Evolutionary conservation across 495 filamentous ascomycete genomes (phyloP).

Genomic region (Monascus purpureus): DNA sequence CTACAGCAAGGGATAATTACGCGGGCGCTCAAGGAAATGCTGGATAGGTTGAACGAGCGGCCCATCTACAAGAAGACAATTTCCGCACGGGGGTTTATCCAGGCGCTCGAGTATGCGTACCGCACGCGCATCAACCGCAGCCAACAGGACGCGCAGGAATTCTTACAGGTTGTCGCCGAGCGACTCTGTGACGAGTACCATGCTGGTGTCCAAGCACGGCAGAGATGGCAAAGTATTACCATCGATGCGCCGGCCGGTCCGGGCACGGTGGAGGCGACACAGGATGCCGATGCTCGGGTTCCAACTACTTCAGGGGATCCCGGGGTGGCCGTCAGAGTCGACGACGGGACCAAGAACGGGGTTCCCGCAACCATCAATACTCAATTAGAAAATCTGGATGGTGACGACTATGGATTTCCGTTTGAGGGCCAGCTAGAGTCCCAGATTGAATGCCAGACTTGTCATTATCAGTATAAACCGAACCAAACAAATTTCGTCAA

Average conservation of each 20-base stretch:
- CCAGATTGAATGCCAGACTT: constrained; percentile 83
- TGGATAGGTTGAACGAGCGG: constrained; percentile 87
- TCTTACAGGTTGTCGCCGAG: constrained; percentile 86
- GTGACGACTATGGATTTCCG: constrained; percentile 62
- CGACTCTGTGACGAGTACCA: constrained; percentile 87
- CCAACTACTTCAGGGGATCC: constrained; percentile 6
- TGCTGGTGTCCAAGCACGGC: constrained; percentile 58
- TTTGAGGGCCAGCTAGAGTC: constrained; percentile 79
- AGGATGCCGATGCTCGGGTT: constrained; percentile 4
- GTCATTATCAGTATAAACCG: constrained; percentile 75
- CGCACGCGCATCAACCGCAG: constrained; percentile 77
- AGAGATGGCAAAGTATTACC: constrained; percentile 14
- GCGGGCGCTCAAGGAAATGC: constrained; percentile 76
- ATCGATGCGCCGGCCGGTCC: constrained; percentile 8
- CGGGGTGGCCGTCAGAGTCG: constrained; percentile 25
- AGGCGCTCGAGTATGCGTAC: constrained; percentile 71
- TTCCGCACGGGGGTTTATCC: constrained; percentile 66
- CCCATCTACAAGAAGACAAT: constrained; percentile 92
- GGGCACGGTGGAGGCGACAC: constrained; percentile 5
- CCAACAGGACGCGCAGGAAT: constrained; percentile 98
- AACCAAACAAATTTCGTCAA: constrained; percentile 78
- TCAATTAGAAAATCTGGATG: constrained; percentile 28
- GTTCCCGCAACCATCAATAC: constrained; percentile 30
- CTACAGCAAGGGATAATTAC: constrained; percentile 72
- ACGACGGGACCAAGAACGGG: constrained; percentile 25